Base-by-base conservation (phyloP, 2,329 filamentous ascomycete genomes). In the Pseudocercospora ulei region DNA sequence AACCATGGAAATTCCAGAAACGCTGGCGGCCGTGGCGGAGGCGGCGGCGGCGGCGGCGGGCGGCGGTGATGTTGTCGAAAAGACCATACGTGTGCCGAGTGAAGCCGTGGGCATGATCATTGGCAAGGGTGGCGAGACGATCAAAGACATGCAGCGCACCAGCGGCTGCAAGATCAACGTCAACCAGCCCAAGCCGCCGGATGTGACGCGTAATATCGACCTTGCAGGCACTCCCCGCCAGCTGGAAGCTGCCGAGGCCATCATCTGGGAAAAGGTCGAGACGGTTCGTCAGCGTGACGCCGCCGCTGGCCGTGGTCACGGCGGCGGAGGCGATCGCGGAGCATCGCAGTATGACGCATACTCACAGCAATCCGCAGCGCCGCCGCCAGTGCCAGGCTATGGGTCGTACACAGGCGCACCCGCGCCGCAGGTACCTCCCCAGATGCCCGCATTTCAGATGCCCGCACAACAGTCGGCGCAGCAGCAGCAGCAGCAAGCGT, bases 61-160 rank as follows among this genome's bases (percentile, higher is more conserved):
- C 12, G 65, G 62, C 3, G 59, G 60, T 14, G 80, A 82, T 51
- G 59, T 62, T 20, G 76, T 82, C 51, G 88, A 87, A 66, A 72
- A 94, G 56, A 78, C 76, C 25, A 84, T 94, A 47, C 78, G 76
- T 51, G 85, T 94, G 6, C 86, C 86, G 7, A 88, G 85, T 13
- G 86, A 94, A 59, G 82, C 86, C 4, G 86, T 94, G 38, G 86
- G 86, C 44, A 94, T 94, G 86, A 93, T 94, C 49, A 94, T 94
- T 45, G 86, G 87, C 49, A 93, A 93, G 68, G 72, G 84, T 40
- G 86, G 86, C 49, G 86, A 94, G 65, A 92, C 86, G 0, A 94
- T 94, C 58, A 85, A 87, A 49, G 84, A 93, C 52, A 92, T 94
- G 80, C 86, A 94, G 62, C 80, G 78, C 56, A 73, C 69, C 19